These are phyloP conservation scores for Aspergillus ostianus DNA, from an alignment of 495 filamentous ascomycete genomes.

Conservation along the genomic window DNA sequence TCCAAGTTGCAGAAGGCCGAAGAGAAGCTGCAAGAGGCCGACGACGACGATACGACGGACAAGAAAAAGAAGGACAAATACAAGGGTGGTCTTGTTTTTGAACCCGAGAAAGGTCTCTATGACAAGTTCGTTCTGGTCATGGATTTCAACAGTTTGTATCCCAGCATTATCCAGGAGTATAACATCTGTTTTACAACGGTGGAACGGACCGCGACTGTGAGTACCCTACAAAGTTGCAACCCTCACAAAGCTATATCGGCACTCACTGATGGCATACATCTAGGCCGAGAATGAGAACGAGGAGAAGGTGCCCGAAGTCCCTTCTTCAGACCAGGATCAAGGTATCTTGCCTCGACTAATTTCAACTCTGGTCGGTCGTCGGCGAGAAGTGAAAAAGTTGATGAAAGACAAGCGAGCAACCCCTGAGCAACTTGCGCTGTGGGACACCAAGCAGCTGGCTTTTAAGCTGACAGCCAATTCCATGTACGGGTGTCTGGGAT, in stretches of 20 bases:
- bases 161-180: slow-evolving; percentile 97
- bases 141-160: slow-evolving; percentile 99
- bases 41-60: slow-evolving; percentile 69
- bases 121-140: slow-evolving; percentile 97
- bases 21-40: slow-evolving; percentile 60
- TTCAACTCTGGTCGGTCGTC: slow-evolving; percentile 80
- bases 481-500: slow-evolving; percentile 98
- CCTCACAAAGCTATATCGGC: slow-evolving; percentile 8
- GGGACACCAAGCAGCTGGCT: slow-evolving; percentile 97
- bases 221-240: slow-evolving; percentile 14
- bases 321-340: slow-evolving; percentile 62
- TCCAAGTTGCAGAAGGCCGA: slow-evolving; percentile 67
- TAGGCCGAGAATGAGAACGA: slow-evolving; percentile 72
- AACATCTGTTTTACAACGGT: slow-evolving; percentile 99
- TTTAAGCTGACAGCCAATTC: slow-evolving; percentile 98
- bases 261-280: slow-evolving; percentile 12
- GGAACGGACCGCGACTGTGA: slow-evolving; percentile 64
- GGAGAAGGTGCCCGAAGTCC: slow-evolving; percentile 74
- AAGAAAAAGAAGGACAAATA: slow-evolving; percentile 99
- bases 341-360: slow-evolving; percentile 90
- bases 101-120: slow-evolving; percentile 94
- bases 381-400: slow-evolving; percentile 85
- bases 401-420: slow-evolving; percentile 95
- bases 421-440: slow-evolving; percentile 82
- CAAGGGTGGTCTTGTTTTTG: slow-evolving; percentile 97